Conservation (phyloP, 2,329 filamentous ascomycete species). For the Gyromitra esculenta region DNA sequence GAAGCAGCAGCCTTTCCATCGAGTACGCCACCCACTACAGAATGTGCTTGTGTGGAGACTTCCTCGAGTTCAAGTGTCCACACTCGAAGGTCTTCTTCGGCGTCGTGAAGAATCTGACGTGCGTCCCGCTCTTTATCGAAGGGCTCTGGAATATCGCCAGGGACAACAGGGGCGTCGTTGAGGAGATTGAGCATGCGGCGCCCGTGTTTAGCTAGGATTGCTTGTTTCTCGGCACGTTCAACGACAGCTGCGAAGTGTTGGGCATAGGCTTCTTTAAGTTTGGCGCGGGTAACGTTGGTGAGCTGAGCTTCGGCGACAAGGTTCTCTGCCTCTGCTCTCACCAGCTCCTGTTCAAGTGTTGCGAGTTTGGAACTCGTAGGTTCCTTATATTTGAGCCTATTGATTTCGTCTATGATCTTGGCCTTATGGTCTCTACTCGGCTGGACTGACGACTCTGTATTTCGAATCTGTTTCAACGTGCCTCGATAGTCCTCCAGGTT, state of each 20-base stretch:
- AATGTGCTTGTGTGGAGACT: constrained; percentile 64
- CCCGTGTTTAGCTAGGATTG: constrained; percentile 90
- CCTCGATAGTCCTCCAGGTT: constrained; percentile 84
- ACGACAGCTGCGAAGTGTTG: constrained; percentile 89
- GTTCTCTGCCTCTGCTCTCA: constrained; percentile 93
- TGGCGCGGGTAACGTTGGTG: constrained; percentile 95
- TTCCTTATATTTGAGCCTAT: constrained; percentile 90
- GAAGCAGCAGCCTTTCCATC: constrained; percentile 43
- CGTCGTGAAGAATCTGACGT: constrained; percentile 88
- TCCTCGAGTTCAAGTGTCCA: constrained; percentile 72
- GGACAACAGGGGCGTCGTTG: constrained; percentile 76
- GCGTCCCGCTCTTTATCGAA: constrained; percentile 75
- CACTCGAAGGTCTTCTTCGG: constrained; percentile 83
- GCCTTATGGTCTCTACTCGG: constrained; percentile 86
- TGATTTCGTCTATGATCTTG: constrained; percentile 92
- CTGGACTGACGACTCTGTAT: constrained; percentile 95
- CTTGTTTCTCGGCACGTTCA: constrained; percentile 96
- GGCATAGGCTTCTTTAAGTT: constrained; percentile 94
- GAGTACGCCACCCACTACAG: constrained; percentile 59
- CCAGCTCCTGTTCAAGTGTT: constrained; percentile 92
- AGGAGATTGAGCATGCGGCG: constrained; percentile 83
- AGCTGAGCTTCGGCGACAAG: constrained; percentile 96
- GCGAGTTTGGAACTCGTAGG: constrained; percentile 82
- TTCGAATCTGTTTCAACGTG: constrained; percentile 88
- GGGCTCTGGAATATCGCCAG: constrained; percentile 56